A percentile compares a stretch with the other conserved stretches of the same genome.
These are phyloP conservation scores for Epichloe glyceriae DNA, from an alignment of 2,329 filamentous ascomycete species.

Conservation along the genomic window DNA sequence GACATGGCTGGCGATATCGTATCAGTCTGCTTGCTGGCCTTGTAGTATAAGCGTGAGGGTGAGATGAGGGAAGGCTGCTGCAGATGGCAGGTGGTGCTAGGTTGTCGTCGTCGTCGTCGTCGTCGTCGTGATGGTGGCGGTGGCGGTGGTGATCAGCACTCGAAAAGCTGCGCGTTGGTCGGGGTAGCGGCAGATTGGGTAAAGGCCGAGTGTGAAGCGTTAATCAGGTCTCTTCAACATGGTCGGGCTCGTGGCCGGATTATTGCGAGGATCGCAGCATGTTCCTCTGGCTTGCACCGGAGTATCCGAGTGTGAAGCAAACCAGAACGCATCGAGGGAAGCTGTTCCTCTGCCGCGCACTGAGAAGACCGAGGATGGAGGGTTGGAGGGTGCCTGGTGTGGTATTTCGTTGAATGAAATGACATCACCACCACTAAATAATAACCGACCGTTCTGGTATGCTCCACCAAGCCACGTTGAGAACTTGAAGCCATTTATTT, in stretches of 20 bases:
- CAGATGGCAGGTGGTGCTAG: neutral
- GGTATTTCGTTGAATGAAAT: no score
- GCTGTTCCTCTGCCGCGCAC: no score
- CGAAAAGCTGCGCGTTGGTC: neutral
- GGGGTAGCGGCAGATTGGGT: neutral
- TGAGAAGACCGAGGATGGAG: no score
- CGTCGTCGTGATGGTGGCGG: neutral
- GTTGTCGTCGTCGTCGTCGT: neutral
- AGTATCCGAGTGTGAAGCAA: no score
- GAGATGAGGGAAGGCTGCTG: neutral
- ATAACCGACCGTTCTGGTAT: no score
- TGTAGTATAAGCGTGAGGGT: neutral
- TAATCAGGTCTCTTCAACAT: neutral
- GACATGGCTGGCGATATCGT: constrained; percentile 7
- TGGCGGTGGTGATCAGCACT: neutral
- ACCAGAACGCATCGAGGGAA: no score
- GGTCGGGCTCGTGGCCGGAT: constrained; percentile 5
- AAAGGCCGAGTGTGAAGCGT: neutral
- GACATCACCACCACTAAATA: no score
- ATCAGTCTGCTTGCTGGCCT: neutral
- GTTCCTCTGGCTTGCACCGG: neutral
- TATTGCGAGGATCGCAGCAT: constrained; percentile 1
- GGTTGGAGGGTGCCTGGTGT: no score
- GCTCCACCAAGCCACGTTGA: no score
- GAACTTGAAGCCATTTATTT: no score